Percentiles rank a stretch among this genome's conserved stretches.
phyloP scores from a whole-genome alignment of 164 flowering plant species.

The Stephania yunnanensis region DNA sequence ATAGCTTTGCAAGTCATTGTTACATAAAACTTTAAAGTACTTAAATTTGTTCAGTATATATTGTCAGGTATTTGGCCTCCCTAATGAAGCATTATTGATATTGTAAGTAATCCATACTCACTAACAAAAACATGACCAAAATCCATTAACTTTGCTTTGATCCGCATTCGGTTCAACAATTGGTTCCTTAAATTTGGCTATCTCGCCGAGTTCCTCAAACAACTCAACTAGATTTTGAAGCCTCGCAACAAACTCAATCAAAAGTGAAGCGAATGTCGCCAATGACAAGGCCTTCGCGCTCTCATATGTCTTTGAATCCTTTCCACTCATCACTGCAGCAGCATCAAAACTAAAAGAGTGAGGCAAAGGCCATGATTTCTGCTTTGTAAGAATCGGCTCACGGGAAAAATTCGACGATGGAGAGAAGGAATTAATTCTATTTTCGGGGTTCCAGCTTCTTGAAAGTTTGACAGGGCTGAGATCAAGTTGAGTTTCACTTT shows the following conservation, averaged over 20 bases:
- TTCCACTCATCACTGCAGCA: slow-evolving; percentile 24
- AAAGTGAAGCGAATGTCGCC: slow-evolving; percentile 74
- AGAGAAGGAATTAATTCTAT: slow-evolving; percentile 19
- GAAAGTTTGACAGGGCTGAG: slow-evolving; percentile 26
- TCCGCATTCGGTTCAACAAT: slow-evolving; percentile 17
- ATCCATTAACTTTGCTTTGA: slow-evolving; percentile 21
- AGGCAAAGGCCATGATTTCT: slow-evolving; percentile 53
- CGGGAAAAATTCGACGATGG: slow-evolving; percentile 24
- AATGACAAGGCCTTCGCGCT: slow-evolving; percentile 81
- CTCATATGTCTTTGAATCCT: slow-evolving; percentile 62
- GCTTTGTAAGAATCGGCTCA: slow-evolving; percentile 18
- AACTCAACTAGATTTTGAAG: slow-evolving; percentile 73
- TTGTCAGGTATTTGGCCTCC: no score
- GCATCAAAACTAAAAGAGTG: slow-evolving; percentile 24
- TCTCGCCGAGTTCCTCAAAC: slow-evolving; percentile 64
- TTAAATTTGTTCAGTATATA: no score
- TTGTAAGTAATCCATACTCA: slow-evolving; percentile 5
- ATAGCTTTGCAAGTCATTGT: neutral
- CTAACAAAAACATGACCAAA: slow-evolving; percentile 35
- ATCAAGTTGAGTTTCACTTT: slow-evolving; percentile 51
- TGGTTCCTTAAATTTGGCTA: slow-evolving; percentile 75
- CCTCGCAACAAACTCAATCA: slow-evolving; percentile 96
- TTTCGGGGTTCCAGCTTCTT: slow-evolving; percentile 22
- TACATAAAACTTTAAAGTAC: neutral
- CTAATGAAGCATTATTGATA: neutral